Percentiles rank a stretch among this genome's conserved stretches.
Conservation (phyloP, 331 rosid species). For the Saraca asoca region DNA sequence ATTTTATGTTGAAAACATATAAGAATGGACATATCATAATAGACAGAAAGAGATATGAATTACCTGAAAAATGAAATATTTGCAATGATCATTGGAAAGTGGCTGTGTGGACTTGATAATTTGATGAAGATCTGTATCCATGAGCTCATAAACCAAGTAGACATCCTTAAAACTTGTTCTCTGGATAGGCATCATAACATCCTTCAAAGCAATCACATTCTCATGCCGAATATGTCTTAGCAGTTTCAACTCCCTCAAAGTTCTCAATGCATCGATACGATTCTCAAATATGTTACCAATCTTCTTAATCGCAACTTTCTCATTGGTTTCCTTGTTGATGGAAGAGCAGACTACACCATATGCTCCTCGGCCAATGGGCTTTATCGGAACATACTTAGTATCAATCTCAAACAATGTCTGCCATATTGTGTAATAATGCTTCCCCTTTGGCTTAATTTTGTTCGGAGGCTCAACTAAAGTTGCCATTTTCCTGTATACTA, state of each 20-base stretch:
- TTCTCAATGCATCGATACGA: slow-evolving; percentile 39
- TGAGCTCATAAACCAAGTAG: slow-evolving; percentile 55
- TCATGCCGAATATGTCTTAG: slow-evolving; percentile 52
- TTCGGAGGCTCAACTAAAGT: slow-evolving; percentile 45
- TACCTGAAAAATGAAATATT: slow-evolving; percentile 53
- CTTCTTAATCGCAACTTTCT: slow-evolving; percentile 55
- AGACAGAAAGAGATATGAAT: not conserved
- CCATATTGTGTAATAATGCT: slow-evolving; percentile 42
- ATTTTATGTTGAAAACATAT: not conserved
- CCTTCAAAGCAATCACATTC: slow-evolving; percentile 51
- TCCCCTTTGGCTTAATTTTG: slow-evolving; percentile 46
- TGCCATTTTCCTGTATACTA: slow-evolving; percentile 45
- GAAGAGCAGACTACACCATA: slow-evolving; percentile 55
- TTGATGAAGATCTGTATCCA: slow-evolving; percentile 55
- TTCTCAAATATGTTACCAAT: slow-evolving; percentile 51
- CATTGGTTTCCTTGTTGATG: slow-evolving; percentile 47
- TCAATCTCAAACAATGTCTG: slow-evolving; percentile 53
- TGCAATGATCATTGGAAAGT: slow-evolving; percentile 48
- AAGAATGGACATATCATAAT: slow-evolving; percentile 3
- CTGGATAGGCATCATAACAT: slow-evolving; percentile 48
- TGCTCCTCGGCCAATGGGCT: slow-evolving; percentile 49
- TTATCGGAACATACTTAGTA: slow-evolving; percentile 48
- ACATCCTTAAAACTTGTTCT: slow-evolving; percentile 52
- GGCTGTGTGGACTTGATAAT: slow-evolving; percentile 46
- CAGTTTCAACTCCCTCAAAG: slow-evolving; percentile 49